phyloP scores from a whole-genome alignment of 768 basidiomycete genomes.

The Leucosporidium yakuticum region DNA sequence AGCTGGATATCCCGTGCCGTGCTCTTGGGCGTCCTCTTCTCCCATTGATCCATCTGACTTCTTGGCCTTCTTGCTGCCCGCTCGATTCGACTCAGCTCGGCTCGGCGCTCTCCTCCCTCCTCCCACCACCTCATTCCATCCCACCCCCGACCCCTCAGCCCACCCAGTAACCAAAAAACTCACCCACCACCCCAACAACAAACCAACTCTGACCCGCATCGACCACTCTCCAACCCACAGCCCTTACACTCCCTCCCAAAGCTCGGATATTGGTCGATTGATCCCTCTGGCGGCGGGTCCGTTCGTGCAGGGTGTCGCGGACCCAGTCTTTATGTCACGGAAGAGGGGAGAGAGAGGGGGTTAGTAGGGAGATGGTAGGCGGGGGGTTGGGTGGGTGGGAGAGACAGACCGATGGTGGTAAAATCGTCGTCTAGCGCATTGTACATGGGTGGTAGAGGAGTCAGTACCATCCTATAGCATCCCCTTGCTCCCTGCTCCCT shows the following conservation, averaged over 20 bases:
- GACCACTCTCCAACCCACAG: conserved; percentile 55
- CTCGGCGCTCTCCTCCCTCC: neutral
- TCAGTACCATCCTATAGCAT: too few relatives aligned
- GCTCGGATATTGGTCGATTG: conserved; percentile 37
- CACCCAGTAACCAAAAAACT: conserved; percentile 42
- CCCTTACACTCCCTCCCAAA: conserved; percentile 52
- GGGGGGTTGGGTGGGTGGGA: neutral
- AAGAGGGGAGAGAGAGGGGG: neutral
- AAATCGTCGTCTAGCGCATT: conserved; percentile 27
- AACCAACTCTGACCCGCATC: conserved; percentile 85
- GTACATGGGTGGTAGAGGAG: too few relatives aligned
- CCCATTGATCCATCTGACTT: too few relatives aligned
- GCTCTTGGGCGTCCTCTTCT: too few relatives aligned
- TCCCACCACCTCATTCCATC: neutral
- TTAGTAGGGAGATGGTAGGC: neutral
- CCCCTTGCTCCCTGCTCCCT: too few relatives aligned
- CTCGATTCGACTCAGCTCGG: too few relatives aligned
- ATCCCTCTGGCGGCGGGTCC: conserved; percentile 66
- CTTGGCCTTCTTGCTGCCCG: too few relatives aligned
- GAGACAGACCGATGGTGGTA: conserved; percentile 16
- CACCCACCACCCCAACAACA: conserved; percentile 81
- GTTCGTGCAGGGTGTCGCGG: conserved; percentile 84
- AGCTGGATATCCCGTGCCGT: too few relatives aligned
- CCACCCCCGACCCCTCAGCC: neutral
- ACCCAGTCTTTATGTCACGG: conserved; percentile 78